phyloP scores from a whole-genome alignment of 2,329 filamentous ascomycete genomes.

The Xylariaceae sp. region DNA sequence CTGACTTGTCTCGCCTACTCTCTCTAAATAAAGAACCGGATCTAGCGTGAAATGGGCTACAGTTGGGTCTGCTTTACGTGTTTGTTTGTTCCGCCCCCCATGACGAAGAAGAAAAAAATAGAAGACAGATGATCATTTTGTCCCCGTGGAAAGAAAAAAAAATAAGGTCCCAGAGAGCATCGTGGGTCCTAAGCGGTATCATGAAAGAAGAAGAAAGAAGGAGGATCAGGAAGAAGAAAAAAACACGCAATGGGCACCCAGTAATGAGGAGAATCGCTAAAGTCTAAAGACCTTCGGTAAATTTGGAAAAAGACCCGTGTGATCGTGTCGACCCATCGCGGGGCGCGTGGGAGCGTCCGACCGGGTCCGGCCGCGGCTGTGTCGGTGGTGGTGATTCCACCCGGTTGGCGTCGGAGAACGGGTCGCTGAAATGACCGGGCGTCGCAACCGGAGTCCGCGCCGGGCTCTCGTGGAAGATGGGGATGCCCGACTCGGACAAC shows the following conservation, averaged over 20 bases:
- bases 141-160: no score
- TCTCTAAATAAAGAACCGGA: no score
- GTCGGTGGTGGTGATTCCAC: conserved; percentile 22
- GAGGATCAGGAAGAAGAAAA: conserved; percentile 19
- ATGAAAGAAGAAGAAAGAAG: conserved; percentile 22
- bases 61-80: no score
- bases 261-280: conserved; percentile 15
- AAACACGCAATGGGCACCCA: conserved; percentile 13
- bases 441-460: conserved; percentile 57
- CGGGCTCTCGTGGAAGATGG: conserved; percentile 60
- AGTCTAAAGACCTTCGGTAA: conserved; percentile 37
- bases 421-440: conserved; percentile 42
- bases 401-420: conserved; percentile 23
- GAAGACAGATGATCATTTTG: no score
- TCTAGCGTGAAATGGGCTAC: no score
- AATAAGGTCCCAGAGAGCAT: no score
- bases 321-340: conserved; percentile 31
- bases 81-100: no score
- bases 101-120: no score
- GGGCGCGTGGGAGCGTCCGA: conserved; percentile 34
- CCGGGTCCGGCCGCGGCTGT: conserved; percentile 33
- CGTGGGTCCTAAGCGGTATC: conserved; percentile 28
- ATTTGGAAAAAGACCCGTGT: conserved; percentile 33
- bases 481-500: conserved; percentile 54
- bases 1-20: no score